A percentile compares a stretch with the other conserved stretches of the same genome.
Evolutionary conservation across 73 alveolate genomes (phyloP).

Genomic region (Tetrahymena elliotti): DNA sequence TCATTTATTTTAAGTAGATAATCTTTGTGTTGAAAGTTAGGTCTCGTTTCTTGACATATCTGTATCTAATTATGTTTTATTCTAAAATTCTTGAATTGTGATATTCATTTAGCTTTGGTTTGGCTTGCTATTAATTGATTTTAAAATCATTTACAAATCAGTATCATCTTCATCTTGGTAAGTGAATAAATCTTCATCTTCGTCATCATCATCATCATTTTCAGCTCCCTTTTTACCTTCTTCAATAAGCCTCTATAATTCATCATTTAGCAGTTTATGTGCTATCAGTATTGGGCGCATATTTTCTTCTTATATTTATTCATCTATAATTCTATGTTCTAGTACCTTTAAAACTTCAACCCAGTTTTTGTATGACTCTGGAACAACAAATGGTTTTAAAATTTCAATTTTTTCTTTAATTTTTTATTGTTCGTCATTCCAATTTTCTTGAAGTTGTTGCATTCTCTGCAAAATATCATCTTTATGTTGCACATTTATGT

Average conservation of each 20-base stretch:
- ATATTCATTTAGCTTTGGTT: not conserved
- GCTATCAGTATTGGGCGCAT: conserved; percentile 30
- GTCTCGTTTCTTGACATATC: not conserved
- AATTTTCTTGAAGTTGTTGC: not conserved
- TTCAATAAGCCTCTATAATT: conserved; percentile 7
- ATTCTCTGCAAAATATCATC: conserved; percentile 12
- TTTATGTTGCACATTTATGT: conserved; percentile 1
- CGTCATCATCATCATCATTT: conserved; percentile 13
- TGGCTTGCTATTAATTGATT: not conserved
- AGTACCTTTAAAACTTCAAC: conserved; percentile 3
- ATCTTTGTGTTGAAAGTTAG: not conserved
- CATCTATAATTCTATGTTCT: conserved; percentile 15
- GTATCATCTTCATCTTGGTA: not conserved
- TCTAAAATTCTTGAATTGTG: not conserved
- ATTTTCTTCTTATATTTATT: not conserved
- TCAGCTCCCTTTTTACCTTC: conserved; percentile 38
- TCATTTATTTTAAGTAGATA: not conserved
- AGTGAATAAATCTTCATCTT: not conserved
- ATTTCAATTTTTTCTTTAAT: conserved; percentile 7
- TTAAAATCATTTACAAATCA: not conserved
- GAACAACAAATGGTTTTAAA: conserved; percentile 30
- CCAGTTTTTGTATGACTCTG: conserved; percentile 30
- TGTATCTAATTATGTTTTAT: not conserved
- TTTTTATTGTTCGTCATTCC: conserved; percentile 1
- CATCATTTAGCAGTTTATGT: conserved; percentile 23